These are phyloP conservation scores for Phyllachora maydis DNA, from an alignment of 2,329 filamentous ascomycete genomes.

Conservation along the genomic window DNA sequence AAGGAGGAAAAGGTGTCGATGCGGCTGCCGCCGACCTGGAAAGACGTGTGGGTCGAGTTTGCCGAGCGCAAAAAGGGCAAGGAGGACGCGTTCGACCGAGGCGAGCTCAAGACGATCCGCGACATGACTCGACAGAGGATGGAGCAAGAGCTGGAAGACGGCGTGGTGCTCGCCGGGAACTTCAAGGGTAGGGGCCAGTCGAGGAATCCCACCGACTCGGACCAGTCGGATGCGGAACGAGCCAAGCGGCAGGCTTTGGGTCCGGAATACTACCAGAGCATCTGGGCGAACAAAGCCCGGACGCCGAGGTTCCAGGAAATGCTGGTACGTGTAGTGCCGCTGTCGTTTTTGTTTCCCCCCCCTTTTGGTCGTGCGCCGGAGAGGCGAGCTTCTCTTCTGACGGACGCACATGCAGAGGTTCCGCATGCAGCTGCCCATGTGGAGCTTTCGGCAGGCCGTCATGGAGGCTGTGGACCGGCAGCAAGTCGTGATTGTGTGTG, in stretches of 20 bases:
- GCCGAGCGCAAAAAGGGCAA: conserved; percentile 48
- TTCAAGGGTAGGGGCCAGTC: conserved; percentile 41
- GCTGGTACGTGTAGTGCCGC: no score
- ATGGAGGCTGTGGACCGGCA: conserved; percentile 56
- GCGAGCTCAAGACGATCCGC: conserved; percentile 45
- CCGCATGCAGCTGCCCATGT: conserved; percentile 75
- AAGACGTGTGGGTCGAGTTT: conserved; percentile 71
- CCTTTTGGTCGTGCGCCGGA: no score
- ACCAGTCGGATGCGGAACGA: conserved; percentile 24
- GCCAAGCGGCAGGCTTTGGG: conserved; percentile 15
- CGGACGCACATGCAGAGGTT: conserved; percentile 30
- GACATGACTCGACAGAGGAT: conserved; percentile 46
- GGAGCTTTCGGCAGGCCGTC: conserved; percentile 61
- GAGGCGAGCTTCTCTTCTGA: no score
- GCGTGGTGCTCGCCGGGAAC: conserved; percentile 56
- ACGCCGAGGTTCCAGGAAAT: conserved; percentile 53
- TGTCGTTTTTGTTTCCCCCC: conserved; percentile 7
- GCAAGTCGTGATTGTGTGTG: conserved; percentile 83
- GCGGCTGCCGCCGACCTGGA: conserved; percentile 60
- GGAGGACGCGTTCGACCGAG: conserved; percentile 49
- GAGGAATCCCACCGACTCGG: conserved; percentile 25
- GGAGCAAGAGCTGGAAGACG: conserved; percentile 50
- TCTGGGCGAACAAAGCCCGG: conserved; percentile 37
- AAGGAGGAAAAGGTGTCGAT: conserved; percentile 77
- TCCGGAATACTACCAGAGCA: conserved; percentile 29